Evolutionary conservation across 2,329 filamentous ascomycete species (phyloP), one percentile per base, ranked within the genome.

Genomic region (Moelleriella libera): DNA sequence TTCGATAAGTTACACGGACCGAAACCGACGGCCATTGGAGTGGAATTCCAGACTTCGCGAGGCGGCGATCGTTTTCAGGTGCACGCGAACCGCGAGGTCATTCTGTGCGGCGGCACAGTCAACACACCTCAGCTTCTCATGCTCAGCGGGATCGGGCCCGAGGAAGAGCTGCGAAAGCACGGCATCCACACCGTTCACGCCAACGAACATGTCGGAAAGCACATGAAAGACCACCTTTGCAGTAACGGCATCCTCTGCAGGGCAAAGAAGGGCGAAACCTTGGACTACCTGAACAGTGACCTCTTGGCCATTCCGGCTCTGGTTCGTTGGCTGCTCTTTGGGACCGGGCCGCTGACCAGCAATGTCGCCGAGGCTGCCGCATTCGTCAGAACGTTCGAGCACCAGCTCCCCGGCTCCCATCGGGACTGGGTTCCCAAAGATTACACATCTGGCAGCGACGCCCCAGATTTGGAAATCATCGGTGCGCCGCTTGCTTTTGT

Each of bases 161-260:
- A 43, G 5, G 45, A 44, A 21, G 41, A 50, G 11, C 43, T 50
- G 30, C 32, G 34, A 30, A 44, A 34, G 40, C 48, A 50, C 31
- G 46, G 45, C 10, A 47, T 50, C 34, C 6, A 40, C 28, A 66
- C 78, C 5, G 56, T 80, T 37, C 61, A 66, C 2, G 69, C 83
- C 55, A 67, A 78, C 2, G 78, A 77, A 0, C 79, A 78, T 41
- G 78, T 85, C 10, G 80, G 80, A 30, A 70, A 66, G 30, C 80
- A 82, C 59, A 45, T 59, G 31, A 53, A 54, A 51, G 58, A 60
- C 47, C 58, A 58, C n/a, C 47, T 54, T 11, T 48, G 48, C 48
- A 45, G 49, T n/a, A 46, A 44, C 29, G 50, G 45, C 21, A 29
- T 54, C 28, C 7, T 49, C 11, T 50, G 50, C 44, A 54, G 52